phyloP scores from a whole-genome alignment of 2,329 filamentous ascomycete genomes.

The Pseudogymnoascus sp. region DNA sequence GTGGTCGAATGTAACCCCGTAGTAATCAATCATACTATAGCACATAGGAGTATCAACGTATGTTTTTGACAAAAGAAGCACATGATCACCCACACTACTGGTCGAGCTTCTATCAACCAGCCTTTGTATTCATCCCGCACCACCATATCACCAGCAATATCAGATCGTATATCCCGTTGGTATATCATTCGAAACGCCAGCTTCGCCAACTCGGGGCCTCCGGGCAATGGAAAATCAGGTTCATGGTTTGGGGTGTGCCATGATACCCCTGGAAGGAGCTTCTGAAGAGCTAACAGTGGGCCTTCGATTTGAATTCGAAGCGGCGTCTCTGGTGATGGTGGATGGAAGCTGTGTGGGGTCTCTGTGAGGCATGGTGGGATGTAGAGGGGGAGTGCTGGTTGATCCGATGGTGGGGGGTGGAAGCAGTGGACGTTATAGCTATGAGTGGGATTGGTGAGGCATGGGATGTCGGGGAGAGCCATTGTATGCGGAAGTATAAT shows the following conservation, averaged over 20 bases:
- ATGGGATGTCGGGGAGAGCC: slow-evolving; percentile 12
- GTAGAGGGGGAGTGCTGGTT: slow-evolving; percentile 12
- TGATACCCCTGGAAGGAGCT: slow-evolving; percentile 13
- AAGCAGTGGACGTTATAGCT: slow-evolving; percentile 14
- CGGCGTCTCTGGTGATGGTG: slow-evolving; percentile 5
- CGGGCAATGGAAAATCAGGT: slow-evolving; percentile 7
- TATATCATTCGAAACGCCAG: slow-evolving; percentile 12
- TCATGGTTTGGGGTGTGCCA: slow-evolving; percentile 8
- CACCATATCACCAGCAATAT: slow-evolving; percentile 11
- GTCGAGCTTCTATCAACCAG: slow-evolving; percentile 10
- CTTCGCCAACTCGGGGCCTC: slow-evolving; percentile 11
- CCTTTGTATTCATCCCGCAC: slow-evolving; percentile 13
- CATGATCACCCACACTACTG: slow-evolving; percentile 6
- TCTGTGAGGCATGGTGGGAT: slow-evolving; percentile 10
- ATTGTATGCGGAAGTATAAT: neutral
- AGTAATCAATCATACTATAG: slow-evolving; percentile 25
- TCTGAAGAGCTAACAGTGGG: slow-evolving; percentile 13
- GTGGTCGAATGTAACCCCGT: slow-evolving; percentile 36
- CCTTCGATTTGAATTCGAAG: slow-evolving; percentile 13
- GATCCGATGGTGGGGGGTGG: slow-evolving; percentile 12
- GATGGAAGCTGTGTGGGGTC: slow-evolving; percentile 10
- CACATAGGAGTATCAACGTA: neutral
- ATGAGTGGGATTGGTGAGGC: slow-evolving; percentile 12
- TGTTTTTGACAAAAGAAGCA: neutral
- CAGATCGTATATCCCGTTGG: slow-evolving; percentile 7